phyloP scores from a whole-genome alignment of 2,329 filamentous ascomycete species.

The Alternaria burnsii region DNA sequence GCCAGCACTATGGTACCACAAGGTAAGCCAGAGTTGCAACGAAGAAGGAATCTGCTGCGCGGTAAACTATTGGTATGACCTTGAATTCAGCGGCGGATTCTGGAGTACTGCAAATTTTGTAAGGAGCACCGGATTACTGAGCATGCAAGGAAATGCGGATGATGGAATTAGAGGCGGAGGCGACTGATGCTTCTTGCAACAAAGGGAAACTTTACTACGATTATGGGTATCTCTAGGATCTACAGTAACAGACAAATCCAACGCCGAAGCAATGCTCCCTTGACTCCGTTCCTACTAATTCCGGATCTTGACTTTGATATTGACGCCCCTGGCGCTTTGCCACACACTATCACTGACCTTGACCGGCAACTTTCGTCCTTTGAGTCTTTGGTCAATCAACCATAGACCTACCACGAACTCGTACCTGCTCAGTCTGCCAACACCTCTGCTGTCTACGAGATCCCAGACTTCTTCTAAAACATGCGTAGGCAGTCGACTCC shows the following conservation, averaged over 20 bases:
- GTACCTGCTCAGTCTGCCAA: constrained; percentile 68
- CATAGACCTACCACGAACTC: constrained; percentile 87
- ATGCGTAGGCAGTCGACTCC: constrained; percentile 72
- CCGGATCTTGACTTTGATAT: constrained; percentile 49
- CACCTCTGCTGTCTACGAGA: constrained; percentile 68
- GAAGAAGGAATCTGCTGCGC: constrained; percentile 77
- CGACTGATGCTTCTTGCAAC: not conserved
- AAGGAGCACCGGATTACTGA: constrained; percentile 39
- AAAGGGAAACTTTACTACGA: constrained; percentile 10
- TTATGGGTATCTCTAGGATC: constrained; percentile 41
- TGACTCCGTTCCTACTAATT: not conserved
- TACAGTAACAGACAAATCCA: constrained; percentile 18
- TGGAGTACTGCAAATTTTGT: constrained; percentile 69
- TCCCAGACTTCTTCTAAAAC: constrained; percentile 81
- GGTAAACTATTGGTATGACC: constrained; percentile 88
- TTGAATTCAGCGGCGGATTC: constrained; percentile 76
- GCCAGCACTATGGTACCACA: constrained; percentile 83
- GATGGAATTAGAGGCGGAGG: not conserved
- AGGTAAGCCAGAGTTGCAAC: constrained; percentile 75
- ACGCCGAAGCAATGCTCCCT: constrained; percentile 19
- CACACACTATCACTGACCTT: constrained; percentile 78
- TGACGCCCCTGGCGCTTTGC: constrained; percentile 67
- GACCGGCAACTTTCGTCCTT: constrained; percentile 77
- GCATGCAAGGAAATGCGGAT: constrained; percentile 8
- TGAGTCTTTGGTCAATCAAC: constrained; percentile 82